Evolutionary conservation across 345 rosid genomes (phyloP).

Genomic region (Hibiscus tridactylites): DNA sequence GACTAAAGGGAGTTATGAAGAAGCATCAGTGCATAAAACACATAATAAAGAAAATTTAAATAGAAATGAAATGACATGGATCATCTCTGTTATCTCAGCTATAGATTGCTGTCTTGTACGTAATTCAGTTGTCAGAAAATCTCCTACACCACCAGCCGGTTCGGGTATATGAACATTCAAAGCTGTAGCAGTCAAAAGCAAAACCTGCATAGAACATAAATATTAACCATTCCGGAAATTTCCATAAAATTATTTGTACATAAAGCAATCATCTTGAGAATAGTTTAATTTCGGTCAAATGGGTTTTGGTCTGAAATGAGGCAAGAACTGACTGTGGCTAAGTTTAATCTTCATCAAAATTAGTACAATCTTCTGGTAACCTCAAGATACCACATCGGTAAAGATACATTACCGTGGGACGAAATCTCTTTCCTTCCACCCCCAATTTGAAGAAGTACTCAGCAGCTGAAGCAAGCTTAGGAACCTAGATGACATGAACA

Average conservation of each 20-base stretch:
- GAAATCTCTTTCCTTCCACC: conserved; percentile 89
- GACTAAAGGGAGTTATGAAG: not conserved
- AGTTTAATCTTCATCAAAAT: not conserved
- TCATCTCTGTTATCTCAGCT: conserved; percentile 97
- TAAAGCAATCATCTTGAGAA: too few relatives aligned
- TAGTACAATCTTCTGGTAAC: not conserved
- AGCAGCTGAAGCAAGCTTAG: conserved; percentile 94
- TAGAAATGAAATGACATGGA: conserved; percentile 58
- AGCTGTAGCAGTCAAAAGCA: conserved; percentile 88
- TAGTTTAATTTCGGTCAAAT: too few relatives aligned
- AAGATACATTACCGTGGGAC: conserved; percentile 62
- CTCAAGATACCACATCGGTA: not conserved
- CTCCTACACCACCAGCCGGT: conserved; percentile 25
- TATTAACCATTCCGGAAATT: not conserved
- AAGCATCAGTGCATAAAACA: not conserved
- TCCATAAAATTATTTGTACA: too few relatives aligned
- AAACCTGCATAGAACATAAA: conserved; percentile 35
- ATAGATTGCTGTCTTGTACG: conserved; percentile 72
- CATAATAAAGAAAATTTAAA: not conserved
- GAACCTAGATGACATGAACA: conserved; percentile 49
- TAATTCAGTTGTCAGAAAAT: conserved; percentile 38
- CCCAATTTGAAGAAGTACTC: conserved; percentile 90
- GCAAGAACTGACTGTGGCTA: too few relatives aligned
- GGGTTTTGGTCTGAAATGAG: too few relatives aligned
- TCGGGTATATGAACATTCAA: conserved; percentile 46